Base-by-base conservation (phyloP, 345 rosid genomes). In the Draba incana region DNA sequence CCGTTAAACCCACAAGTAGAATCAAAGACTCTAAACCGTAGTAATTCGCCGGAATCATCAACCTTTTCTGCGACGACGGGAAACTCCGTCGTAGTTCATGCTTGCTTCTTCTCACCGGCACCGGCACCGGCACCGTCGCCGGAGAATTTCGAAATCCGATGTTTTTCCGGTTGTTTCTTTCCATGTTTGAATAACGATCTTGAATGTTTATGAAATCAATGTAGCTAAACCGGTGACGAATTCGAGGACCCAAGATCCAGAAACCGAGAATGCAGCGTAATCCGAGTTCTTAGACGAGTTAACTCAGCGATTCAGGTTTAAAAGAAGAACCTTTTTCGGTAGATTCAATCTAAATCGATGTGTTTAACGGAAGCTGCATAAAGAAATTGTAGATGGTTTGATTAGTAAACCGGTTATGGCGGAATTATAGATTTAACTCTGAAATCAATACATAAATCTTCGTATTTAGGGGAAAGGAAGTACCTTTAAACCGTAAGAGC, bases 11-110 rank as follows among this genome's bases (percentile, higher is more conserved):
- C 49, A 85, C 50, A 31, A 90, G 72, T 59, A 88, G 12, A 45
- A 82, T 27, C 75, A 88, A 51, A 39, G 97, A 82, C 52, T 83
- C 86, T 76, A 86, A 38, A 75, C 92, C 82, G 77, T 83, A 88
- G 24, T 79, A 77, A 66, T 66, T 79, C 37, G 82, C 64, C 16
- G 84, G 68, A 14, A 80, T 59, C 75, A 85, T 55, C 61, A 69
- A 57, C 41, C 75, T 73, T 20, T 77, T 78, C 57, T 67, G 85
- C 47, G 78, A 30, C 20, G 31, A 4, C 13, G 79, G 68, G 63
- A 56, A 65, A 11, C 28, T 64, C 42, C 83, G 53, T 8, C 57
- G 43, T 13, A 75, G 5, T 9, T 55, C 75, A 53, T 73, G 65
- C 58, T 75, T 79, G 57, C 41, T 33, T 41, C 39, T 33, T 39